phyloP scores from a whole-genome alignment of 2,329 filamentous ascomycete genomes.

The Neophaeococcomyces aloes region DNA sequence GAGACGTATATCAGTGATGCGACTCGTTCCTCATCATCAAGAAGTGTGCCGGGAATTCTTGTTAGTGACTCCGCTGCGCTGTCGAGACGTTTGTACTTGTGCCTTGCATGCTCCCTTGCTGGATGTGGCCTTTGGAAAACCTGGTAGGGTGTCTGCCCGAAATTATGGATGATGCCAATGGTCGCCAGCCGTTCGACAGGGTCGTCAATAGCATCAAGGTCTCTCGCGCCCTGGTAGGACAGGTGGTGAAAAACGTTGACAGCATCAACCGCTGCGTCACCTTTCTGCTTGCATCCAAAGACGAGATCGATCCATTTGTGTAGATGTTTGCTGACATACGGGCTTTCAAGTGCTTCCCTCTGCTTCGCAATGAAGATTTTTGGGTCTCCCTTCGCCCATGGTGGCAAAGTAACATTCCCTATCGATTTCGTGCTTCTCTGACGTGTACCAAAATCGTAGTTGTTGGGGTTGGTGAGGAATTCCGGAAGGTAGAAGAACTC shows the following conservation, averaged over 20 bases:
- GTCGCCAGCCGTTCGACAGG: slow-evolving; percentile 76
- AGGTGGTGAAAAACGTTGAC: slow-evolving; percentile 94
- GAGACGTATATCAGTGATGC: slow-evolving; percentile 65
- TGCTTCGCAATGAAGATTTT: slow-evolving; percentile 93
- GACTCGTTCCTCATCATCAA: slow-evolving; percentile 65
- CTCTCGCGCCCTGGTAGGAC: slow-evolving; percentile 86
- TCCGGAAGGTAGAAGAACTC: slow-evolving; percentile 97
- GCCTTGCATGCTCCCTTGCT: slow-evolving; percentile 56
- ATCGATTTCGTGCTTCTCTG: slow-evolving; percentile 72
- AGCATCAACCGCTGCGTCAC: slow-evolving; percentile 80
- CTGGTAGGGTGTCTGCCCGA: slow-evolving; percentile 93
- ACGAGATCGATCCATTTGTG: slow-evolving; percentile 95
- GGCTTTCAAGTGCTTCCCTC: slow-evolving; percentile 87
- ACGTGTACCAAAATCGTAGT: slow-evolving; percentile 81
- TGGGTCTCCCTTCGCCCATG: slow-evolving; percentile 93
- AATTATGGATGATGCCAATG: slow-evolving; percentile 96
- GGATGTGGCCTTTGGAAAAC: slow-evolving; percentile 78
- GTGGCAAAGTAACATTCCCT: slow-evolving; percentile 78
- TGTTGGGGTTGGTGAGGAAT: slow-evolving; percentile 86
- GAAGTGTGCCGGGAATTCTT: slow-evolving; percentile 58
- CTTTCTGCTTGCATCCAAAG: slow-evolving; percentile 87
- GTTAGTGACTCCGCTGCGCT: slow-evolving; percentile 64
- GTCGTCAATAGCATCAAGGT: slow-evolving; percentile 83
- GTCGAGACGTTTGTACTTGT: slow-evolving; percentile 62
- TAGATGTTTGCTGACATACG: slow-evolving; percentile 77